These are phyloP conservation scores for Flaveria trinervia DNA, from an alignment of 129 eudicot genomes.

Conservation along the genomic window DNA sequence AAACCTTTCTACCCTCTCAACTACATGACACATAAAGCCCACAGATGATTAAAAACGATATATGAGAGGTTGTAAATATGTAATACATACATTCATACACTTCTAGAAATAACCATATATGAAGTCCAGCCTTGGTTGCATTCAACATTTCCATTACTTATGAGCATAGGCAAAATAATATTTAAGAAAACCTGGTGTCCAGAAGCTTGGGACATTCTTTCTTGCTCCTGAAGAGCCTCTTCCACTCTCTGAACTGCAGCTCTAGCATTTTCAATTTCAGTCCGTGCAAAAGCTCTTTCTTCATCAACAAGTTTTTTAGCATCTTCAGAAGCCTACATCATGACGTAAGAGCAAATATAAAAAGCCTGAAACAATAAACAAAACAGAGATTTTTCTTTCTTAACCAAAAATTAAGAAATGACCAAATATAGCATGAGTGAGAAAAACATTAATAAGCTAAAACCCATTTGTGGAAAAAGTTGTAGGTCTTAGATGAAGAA, in stretches of 20 bases:
- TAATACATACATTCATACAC: constrained; percentile 7
- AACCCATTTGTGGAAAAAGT: no score
- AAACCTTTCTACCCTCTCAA: constrained; percentile 14
- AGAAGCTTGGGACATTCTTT: constrained; percentile 73
- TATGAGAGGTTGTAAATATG: background rate
- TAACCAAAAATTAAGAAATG: no score
- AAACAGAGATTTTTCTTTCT: background rate
- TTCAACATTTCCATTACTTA: constrained; percentile 9
- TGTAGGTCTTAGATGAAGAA: background rate
- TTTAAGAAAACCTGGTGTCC: constrained; percentile 72
- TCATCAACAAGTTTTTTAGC: constrained; percentile 94
- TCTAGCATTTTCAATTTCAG: constrained; percentile 92
- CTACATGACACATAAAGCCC: background rate
- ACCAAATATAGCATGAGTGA: no score
- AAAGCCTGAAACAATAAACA: constrained; percentile 2
- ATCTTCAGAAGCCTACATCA: constrained; percentile 84
- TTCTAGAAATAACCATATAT: background rate
- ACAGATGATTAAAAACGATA: background rate
- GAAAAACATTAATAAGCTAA: no score
- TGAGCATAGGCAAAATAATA: background rate
- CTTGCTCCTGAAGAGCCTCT: constrained; percentile 97
- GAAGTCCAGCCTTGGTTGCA: background rate
- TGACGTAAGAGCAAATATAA: background rate
- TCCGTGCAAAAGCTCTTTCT: constrained; percentile 89
- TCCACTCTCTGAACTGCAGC: constrained; percentile 97